Base-by-base conservation (phyloP, 129 eudicot species). In the Chrysanthemum lavandulifolium region DNA sequence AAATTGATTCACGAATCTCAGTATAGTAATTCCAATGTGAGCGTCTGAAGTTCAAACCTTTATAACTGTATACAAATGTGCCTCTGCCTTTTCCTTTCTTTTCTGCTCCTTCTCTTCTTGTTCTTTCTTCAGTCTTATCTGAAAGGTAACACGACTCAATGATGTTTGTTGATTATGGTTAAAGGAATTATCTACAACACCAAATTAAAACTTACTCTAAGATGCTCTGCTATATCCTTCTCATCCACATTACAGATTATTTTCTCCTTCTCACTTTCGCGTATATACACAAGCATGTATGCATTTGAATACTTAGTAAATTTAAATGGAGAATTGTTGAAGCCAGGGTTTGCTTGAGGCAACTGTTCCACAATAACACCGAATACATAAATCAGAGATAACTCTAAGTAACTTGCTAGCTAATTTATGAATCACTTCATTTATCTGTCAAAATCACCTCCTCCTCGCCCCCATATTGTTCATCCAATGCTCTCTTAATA, bases 401-500 rank as follows among this genome's bases (percentile, higher is more conserved):
- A 40, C 0, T 40, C 9, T 40, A 40, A 40, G 47, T 40, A 40
- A 40, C 47, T 8, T 40, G 47, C 47, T 40, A 40, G 2, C 47
- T 40, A 40, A 40, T 6, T 40, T 40, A 40, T 40, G 47, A 40
- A 40, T 6, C 10, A 40, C 47, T 40, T 40, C 10, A 6, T 7
- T 1, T 6, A 40, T 40, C 47, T 7, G 10, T 40, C 10, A 40
- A 40, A 60, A 23, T 70, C 73, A 92, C 96, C 96, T 94, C 98
- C 82, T 94, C 98, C 69, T 94, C 98, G 67, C 98, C 98, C 73
- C 98, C 98, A 79, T 87, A 94, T 75, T 94, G 98, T 79, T 94
- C 98, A 76, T 94, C 98, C 82, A 94, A 64, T 40, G 98, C 98
- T 80, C 97, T 87, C 85, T 90, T 94, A 78, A 80, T 15, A 70